Conservation (phyloP, 495 filamentous ascomycete species). For the Neurospora cerealis region DNA sequence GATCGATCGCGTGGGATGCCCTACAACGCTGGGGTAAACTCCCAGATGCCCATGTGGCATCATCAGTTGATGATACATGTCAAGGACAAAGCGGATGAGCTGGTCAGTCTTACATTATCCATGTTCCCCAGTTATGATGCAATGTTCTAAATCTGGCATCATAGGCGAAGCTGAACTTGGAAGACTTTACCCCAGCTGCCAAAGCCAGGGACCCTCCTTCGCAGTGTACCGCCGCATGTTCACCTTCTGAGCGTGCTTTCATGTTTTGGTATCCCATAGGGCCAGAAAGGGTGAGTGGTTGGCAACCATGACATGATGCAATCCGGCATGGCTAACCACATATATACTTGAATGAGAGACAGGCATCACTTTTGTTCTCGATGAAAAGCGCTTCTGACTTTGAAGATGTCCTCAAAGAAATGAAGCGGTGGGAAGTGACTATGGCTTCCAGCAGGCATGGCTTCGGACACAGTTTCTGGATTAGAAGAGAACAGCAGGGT, state of each 20-base stretch:
- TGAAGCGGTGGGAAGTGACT: conserved; percentile 4
- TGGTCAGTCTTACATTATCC: conserved; percentile 8
- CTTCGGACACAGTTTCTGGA: background rate
- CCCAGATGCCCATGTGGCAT: conserved; percentile 7
- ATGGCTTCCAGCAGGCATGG: conserved; percentile 1
- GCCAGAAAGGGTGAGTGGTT: background rate
- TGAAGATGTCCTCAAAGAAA: conserved; percentile 5
- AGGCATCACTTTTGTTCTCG: conserved; percentile 6
- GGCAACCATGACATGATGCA: background rate
- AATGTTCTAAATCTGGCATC: background rate
- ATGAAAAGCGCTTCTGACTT: conserved; percentile 9
- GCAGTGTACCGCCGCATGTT: conserved; percentile 4
- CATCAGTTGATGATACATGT: conserved; percentile 23
- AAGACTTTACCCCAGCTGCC: conserved; percentile 3
- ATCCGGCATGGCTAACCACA: background rate
- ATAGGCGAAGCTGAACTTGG: conserved; percentile 15
- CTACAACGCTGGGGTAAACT: conserved; percentile 6
- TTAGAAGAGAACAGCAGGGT: background rate
- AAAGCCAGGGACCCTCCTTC: background rate
- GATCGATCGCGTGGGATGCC: conserved; percentile 8
- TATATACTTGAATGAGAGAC: background rate
- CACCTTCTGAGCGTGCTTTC: conserved; percentile 3
- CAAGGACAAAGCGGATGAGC: conserved; percentile 23
- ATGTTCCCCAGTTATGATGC: background rate
- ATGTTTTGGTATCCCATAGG: conserved; percentile 11